phyloP scores from a whole-genome alignment of 768 basidiomycete genomes.

The Trametes villosa region DNA sequence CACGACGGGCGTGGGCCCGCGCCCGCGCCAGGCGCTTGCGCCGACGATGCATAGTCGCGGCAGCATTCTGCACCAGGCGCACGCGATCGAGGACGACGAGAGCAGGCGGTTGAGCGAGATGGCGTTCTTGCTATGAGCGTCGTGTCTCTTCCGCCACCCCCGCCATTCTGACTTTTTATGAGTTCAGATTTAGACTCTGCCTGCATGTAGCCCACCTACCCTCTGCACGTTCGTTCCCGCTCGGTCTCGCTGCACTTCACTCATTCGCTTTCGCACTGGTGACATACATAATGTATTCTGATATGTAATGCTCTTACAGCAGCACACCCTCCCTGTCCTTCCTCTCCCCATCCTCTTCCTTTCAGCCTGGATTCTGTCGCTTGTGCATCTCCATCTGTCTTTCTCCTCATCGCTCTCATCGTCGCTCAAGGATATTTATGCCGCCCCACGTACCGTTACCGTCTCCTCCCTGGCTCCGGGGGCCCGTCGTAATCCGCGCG shows the following conservation, averaged over 20 bases:
- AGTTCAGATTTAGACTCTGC: too few relatives aligned
- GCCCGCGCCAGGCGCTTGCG: constrained; percentile 48
- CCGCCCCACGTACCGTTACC: background rate
- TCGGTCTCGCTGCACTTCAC: background rate
- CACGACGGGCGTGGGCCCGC: constrained; percentile 23
- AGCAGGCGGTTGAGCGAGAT: constrained; percentile 70
- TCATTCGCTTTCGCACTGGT: background rate
- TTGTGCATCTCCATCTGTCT: background rate
- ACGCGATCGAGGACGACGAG: constrained; percentile 68
- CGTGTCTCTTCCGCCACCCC: background rate
- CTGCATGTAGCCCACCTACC: background rate
- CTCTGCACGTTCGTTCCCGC: background rate
- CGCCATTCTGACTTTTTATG: background rate
- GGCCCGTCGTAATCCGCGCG: background rate
- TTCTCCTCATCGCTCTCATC: too few relatives aligned
- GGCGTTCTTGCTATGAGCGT: constrained; percentile 50
- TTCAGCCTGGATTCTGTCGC: background rate
- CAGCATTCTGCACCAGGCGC: constrained; percentile 57
- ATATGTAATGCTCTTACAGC: constrained; percentile 1
- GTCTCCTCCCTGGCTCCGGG: background rate
- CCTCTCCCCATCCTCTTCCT: background rate
- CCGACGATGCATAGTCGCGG: constrained; percentile 64
- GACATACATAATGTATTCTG: constrained; percentile 2
- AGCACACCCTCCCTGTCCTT: background rate
- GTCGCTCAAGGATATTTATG: background rate